These are phyloP conservation scores for Nidularia sp. DNA, from an alignment of 768 basidiomycete genomes.

Conservation along the genomic window DNA sequence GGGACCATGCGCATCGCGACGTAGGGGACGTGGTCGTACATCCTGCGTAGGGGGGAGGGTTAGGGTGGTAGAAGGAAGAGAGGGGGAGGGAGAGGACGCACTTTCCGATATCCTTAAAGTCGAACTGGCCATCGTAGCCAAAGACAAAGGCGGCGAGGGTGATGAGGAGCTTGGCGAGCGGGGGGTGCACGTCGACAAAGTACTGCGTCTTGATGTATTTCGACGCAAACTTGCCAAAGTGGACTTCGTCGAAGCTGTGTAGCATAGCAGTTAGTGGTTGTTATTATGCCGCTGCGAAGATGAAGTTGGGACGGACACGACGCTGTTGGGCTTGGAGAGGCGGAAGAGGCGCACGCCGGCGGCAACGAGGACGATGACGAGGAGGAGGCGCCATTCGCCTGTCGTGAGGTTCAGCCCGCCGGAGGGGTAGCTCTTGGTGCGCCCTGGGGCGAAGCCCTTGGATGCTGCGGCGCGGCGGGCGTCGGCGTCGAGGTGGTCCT, in stretches of 20 bases:
- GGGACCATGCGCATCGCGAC: constrained; percentile 98
- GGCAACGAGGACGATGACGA: constrained; percentile 65
- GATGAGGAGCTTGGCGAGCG: constrained; percentile 92
- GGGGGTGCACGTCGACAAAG: constrained; percentile 96
- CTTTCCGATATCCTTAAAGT: constrained; percentile 98
- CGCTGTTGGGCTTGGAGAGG: constrained; percentile 81
- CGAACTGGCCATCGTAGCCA: constrained; percentile 90
- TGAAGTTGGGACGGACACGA: constrained; percentile 70
- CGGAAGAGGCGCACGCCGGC: constrained; percentile 81
- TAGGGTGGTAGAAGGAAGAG: constrained; percentile 1
- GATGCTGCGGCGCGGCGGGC: constrained; percentile 64
- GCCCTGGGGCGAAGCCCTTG: constrained; percentile 54
- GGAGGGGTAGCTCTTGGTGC: constrained; percentile 37
- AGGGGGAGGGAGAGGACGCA: constrained; percentile 30
- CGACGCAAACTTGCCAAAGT: constrained; percentile 95
- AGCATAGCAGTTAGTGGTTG: constrained; percentile 1
- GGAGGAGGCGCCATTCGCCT: constrained; percentile 76
- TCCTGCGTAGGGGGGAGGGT: constrained; percentile 32
- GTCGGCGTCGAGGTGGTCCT: constrained; percentile 74
- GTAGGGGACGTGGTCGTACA: constrained; percentile 87
- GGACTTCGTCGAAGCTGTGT: constrained; percentile 94
- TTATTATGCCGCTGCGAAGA: neutral
- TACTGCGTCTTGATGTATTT: constrained; percentile 92
- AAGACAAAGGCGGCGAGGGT: constrained; percentile 85
- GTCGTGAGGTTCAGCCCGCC: constrained; percentile 64